Conservation (phyloP, 306 rosid genomes). For the Oemleria cerasiformis region DNA sequence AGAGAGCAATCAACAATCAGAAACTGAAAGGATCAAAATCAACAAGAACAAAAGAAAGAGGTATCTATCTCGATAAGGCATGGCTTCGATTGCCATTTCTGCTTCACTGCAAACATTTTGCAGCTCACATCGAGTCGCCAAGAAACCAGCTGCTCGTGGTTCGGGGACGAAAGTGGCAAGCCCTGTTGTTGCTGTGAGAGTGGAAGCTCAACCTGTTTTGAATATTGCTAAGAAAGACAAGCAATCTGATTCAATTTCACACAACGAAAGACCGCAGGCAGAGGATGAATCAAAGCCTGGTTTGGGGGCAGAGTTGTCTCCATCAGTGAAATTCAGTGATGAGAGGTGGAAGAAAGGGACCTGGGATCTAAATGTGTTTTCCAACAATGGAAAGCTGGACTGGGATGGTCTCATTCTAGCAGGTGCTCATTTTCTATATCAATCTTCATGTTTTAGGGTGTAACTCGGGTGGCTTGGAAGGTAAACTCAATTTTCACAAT, state of each 20-base stretch:
- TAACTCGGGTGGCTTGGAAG: too few species aligned
- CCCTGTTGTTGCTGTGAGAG: conserved; percentile 8
- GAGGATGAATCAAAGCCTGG: conserved; percentile 6
- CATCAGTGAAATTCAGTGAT: conserved; percentile 18
- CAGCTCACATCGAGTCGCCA: conserved; percentile 28
- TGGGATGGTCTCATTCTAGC: conserved; percentile 45
- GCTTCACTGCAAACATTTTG: conserved; percentile 33
- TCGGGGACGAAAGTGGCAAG: conserved; percentile 20
- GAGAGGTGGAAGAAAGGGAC: conserved; percentile 49
- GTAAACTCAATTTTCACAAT: too few species aligned
- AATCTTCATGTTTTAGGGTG: not conserved
- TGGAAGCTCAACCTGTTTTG: conserved; percentile 11
- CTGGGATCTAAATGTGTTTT: conserved; percentile 49
- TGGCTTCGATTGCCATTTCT: conserved; percentile 42
- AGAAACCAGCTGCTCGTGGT: conserved; percentile 11
- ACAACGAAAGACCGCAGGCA: not conserved
- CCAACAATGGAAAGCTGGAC: conserved; percentile 35
- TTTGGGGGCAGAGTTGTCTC: not conserved
- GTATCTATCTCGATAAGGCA: conserved; percentile 9
- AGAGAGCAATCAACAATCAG: not conserved
- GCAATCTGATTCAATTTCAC: conserved; percentile 2
- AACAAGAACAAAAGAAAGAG: not conserved
- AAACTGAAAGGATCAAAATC: not conserved
- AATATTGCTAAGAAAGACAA: conserved; percentile 6
- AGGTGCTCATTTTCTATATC: conserved; percentile 13